Percentiles rank a stretch among this genome's conserved stretches.
Conservation (phyloP, 2,329 filamentous ascomycete genomes). For the Diaporthe citrichinensis region DNA sequence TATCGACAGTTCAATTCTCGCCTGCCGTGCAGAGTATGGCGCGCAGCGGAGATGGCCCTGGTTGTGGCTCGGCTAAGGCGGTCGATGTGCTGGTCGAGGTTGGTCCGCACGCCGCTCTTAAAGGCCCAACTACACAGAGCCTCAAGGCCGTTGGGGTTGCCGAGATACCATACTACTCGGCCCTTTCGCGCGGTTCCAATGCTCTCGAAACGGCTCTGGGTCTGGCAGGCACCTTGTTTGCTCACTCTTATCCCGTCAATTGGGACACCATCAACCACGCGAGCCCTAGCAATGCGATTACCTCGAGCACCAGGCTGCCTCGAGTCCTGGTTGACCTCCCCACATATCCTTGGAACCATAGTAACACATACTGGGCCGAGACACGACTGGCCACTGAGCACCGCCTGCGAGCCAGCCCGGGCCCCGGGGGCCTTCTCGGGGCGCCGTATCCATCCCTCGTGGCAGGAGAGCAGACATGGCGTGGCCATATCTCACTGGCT, state of each 20-base stretch:
- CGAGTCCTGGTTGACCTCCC: slow-evolving; percentile 36
- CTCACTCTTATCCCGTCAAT: slow-evolving; percentile 58
- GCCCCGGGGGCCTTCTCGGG: slow-evolving; percentile 43
- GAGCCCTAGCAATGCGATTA: not conserved
- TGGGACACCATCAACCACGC: slow-evolving; percentile 52
- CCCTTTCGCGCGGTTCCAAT: slow-evolving; percentile 66
- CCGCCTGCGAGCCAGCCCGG: slow-evolving; percentile 46
- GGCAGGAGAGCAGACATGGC: slow-evolving; percentile 48
- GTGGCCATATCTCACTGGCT: not conserved
- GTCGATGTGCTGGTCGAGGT: slow-evolving; percentile 44
- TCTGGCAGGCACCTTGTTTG: slow-evolving; percentile 60
- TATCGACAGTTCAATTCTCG: slow-evolving; percentile 49
- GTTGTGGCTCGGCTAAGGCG: not conserved
- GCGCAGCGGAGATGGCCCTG: slow-evolving; percentile 5
- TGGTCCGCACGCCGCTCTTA: slow-evolving; percentile 48
- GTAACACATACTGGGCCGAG: slow-evolving; percentile 36
- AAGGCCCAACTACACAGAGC: slow-evolving; percentile 45
- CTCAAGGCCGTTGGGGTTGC: not conserved
- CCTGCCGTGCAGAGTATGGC: slow-evolving; percentile 38
- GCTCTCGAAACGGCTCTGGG: slow-evolving; percentile 62
- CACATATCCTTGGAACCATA: slow-evolving; percentile 39
- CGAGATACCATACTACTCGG: slow-evolving; percentile 53
- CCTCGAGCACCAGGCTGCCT: not conserved
- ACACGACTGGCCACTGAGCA: slow-evolving; percentile 38
- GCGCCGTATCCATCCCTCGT: slow-evolving; percentile 45